These are phyloP conservation scores for Boechera stricta DNA, from an alignment of 345 rosid species.

Conservation along the genomic window DNA sequence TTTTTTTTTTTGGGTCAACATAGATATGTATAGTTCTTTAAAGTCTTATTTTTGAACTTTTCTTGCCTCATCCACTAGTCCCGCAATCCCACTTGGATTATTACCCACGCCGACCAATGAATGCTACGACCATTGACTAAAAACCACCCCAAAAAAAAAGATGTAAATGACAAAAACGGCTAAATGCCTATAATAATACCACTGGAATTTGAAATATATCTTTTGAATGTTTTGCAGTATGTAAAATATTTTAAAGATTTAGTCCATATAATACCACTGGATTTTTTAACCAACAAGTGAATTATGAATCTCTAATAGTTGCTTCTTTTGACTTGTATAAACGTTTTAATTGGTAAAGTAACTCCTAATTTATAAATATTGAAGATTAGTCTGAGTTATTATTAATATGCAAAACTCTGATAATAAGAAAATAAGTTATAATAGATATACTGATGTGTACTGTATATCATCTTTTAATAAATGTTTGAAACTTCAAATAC, in stretches of 20 bases:
- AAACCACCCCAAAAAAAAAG: not conserved
- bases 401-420: no score
- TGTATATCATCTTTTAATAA: not conserved
- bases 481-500: not conserved
- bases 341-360: not conserved
- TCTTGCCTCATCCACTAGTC: not conserved
- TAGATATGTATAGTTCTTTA: not conserved
- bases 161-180: not conserved
- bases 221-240: no score
- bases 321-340: not conserved
- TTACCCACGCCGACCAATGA: not conserved
- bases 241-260: no score
- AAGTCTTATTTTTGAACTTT: not conserved
- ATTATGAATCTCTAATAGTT: not conserved
- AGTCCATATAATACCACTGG: no score
- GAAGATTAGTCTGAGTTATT: not conserved
- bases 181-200: no score
- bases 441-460: no score
- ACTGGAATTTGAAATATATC: no score
- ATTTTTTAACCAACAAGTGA: not conserved
- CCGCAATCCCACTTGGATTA: not conserved
- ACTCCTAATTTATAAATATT: not conserved
- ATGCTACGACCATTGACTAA: constrained; percentile 14
- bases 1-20: no score
- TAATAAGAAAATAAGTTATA: no score